Base-by-base conservation (phyloP, 2,329 filamentous ascomycete genomes). In the Colletotrichum salicis region DNA sequence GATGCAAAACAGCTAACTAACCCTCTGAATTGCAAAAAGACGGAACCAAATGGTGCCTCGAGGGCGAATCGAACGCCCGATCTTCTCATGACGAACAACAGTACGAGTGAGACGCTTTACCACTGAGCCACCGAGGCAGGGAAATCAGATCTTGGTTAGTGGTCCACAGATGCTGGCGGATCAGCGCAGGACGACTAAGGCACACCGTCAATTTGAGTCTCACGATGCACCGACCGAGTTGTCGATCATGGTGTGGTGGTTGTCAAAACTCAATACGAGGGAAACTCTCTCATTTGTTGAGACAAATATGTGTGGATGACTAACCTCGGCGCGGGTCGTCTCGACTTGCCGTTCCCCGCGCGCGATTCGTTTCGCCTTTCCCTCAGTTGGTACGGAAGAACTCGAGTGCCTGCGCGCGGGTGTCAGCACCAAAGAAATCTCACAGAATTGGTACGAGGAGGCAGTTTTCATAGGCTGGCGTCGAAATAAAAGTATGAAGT, bases 11-110 rank as follows among this genome's bases (percentile, higher is more conserved):
- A 29, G 27, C 27, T 29, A 29, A 29, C 27, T 29, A 3, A 29
- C 27, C 27, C 27, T 29, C 27, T 5, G 5, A 7, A 5, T 13
- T 19, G 19, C 15, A 48, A 5, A 65, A 57, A 10, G 4, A 3
- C 2, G 37, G 58, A 64, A 64, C 52, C 10, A 8, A 19, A 29
- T 37, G 7, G 22, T 67, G 68, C 68, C 68, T 71, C 68, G 63
- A 71, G 63, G 67, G 68, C 68, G 68, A 71, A 71, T 71, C 68
- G 67, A 70, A 70, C 62, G 67, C 62, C 67, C 67, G 61, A 66
- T 70, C 67, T 66, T 70, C 67, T 70, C 68, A 67, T 71, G 41
- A 22, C 19, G 41, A 19, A 48, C 19, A 11, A 11, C 19, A 48
- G 41, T 71, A 71, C 68, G 59, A 71, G 64, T 63, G 64, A 68